Evolutionary conservation across 805 yeast genomes (phyloP).

Genomic region (Starmerella potacharoeniae): DNA sequence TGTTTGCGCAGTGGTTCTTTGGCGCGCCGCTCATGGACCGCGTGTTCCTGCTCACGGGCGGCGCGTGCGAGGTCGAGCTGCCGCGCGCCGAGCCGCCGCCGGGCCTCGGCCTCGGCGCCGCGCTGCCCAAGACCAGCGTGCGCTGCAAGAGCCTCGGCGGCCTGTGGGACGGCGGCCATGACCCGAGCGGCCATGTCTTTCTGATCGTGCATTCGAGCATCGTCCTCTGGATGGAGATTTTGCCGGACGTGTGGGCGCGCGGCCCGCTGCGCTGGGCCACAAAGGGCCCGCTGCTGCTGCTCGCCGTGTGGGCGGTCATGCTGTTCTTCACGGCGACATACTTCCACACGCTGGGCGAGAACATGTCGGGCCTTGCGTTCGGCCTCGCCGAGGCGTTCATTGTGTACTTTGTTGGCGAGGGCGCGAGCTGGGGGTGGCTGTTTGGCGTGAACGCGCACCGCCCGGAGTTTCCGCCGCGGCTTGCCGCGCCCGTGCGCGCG

Average conservation of each 20-base stretch:
- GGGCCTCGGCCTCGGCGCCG: not conserved
- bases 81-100: not conserved
- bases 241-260: constrained; percentile 26
- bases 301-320: constrained; percentile 73
- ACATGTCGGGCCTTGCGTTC: constrained; percentile 55
- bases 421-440: constrained; percentile 3
- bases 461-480: not conserved
- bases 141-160: constrained; percentile 52
- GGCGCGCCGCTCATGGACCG: constrained; percentile 85
- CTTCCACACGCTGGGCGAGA: constrained; percentile 74
- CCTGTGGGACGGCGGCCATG: constrained; percentile 76
- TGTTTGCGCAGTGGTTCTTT: constrained; percentile 79
- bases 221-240: constrained; percentile 53
- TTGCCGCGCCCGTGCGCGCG: not conserved
- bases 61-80: constrained; percentile 40
- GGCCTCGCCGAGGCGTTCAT: constrained; percentile 40
- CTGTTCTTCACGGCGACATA: constrained; percentile 69
- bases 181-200: constrained; percentile 91
- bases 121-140: constrained; percentile 5
- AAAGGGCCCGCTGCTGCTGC: constrained; percentile 29
- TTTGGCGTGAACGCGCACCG: constrained; percentile 5
- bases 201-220: constrained; percentile 55
- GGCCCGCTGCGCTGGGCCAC: constrained; percentile 15
- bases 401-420: constrained; percentile 32
- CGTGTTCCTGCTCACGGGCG: constrained; percentile 72